Evolutionary conservation across 1,284 basidiomycete species (phyloP), one percentile per base, ranked within the genome.

Genomic region (Pisolithus thermaeus): DNA sequence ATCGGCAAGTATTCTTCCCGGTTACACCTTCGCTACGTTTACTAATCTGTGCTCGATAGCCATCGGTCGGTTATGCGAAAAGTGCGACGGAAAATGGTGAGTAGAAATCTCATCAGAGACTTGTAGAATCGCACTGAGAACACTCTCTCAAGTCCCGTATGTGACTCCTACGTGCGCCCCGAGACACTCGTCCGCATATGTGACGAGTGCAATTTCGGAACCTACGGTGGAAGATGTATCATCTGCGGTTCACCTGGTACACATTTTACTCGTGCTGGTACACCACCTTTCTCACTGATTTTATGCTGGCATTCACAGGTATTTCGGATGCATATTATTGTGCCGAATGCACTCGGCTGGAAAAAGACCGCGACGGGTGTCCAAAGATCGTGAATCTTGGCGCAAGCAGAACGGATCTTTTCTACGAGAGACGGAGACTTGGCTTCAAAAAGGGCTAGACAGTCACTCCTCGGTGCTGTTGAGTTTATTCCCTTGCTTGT

Each of bases 121-220:
- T 25, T 7, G 7, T 20, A 37, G 22, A 3, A 3, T 40, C 7
- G n/a, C 2, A 2, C 42, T 50, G 4, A 66, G 20, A 8, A 18
- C 14, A 11, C 11, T 20, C 18, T 20, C 18, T 16, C 12, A 52
- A 97, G 96, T 70, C 97, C 97, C 9, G 92, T 99, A 52, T 99
- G 97, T 73, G 97, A 99, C 74, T 99, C 96, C 52, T 98, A 98
- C 73, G 97, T 99, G 54, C 84, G 97, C 59, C 97, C 97, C 55
- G 93, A 97, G 73, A 97, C 96, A 16, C 79, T 99, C 52, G 97
- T 99, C 52, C 85, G 94, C 62, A 97, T 98, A 63, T 99, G 97
- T 70, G 97, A 99, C 69, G 96, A 99, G 74, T 99, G 97, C 73
- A 98, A 98, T 70, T 99, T 95, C 71, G 97, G 97, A 54, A 95